These are phyloP conservation scores for Claviceps paspali DNA, from an alignment of 2,329 filamentous ascomycete genomes.

Conservation along the genomic window DNA sequence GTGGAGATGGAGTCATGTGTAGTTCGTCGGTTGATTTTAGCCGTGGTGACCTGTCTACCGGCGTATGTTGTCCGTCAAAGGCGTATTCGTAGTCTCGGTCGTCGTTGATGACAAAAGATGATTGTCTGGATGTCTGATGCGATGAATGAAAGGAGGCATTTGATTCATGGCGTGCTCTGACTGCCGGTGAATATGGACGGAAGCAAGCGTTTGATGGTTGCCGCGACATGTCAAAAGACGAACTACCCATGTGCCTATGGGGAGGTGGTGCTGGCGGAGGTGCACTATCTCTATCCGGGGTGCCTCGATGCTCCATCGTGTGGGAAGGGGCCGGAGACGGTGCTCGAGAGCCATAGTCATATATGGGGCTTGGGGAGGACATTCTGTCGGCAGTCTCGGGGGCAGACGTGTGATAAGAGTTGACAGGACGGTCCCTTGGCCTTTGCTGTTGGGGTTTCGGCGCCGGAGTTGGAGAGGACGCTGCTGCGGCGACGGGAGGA, in stretches of 20 bases:
- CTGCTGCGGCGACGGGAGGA: conserved; percentile 16
- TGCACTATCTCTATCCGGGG: conserved; percentile 36
- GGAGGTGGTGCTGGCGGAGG: conserved; percentile 75
- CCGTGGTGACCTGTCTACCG: conserved; percentile 44
- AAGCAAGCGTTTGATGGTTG: conserved; percentile 24
- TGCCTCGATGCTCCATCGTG: conserved; percentile 11
- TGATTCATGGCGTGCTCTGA: conserved; percentile 20
- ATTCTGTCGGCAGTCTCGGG: conserved; percentile 9
- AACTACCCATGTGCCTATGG: conserved; percentile 49
- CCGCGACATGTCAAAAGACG: conserved; percentile 11
- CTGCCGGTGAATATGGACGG: conserved; percentile 12
- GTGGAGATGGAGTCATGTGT: conserved; percentile 72
- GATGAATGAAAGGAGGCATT: conserved; percentile 18
- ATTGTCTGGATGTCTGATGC: conserved; percentile 19
- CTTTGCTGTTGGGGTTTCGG: conserved; percentile 5
- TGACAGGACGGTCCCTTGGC: conserved; percentile 10
- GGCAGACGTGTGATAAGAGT: conserved; percentile 14
- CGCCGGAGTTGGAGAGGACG: conserved; percentile 10
- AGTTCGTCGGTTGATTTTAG: conserved; percentile 52
- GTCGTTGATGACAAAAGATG: conserved; percentile 26
- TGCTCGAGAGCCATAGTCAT: conserved; percentile 18
- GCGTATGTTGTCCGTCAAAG: conserved; percentile 29
- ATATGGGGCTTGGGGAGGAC: conserved; percentile 11
- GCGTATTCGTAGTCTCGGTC: conserved; percentile 14
- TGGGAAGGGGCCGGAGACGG: conserved; percentile 12